A percentile compares a stretch with the other conserved stretches of the same genome.
Conservation (phyloP, 1,139 yeast genomes). For the Candida labiduridarum region DNA sequence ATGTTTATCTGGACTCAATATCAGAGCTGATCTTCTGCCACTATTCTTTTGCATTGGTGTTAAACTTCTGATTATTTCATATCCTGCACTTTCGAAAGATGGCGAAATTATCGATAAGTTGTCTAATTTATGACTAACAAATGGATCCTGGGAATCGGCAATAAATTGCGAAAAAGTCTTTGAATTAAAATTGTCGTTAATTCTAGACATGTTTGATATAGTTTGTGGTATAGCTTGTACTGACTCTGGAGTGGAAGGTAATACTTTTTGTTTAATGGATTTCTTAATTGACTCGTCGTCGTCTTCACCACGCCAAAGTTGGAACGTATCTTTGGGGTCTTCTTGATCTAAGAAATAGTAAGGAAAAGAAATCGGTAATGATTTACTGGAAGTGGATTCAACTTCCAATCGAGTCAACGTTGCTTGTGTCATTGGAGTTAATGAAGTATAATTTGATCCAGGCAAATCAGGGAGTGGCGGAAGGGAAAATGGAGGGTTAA, state of each 20-base stretch:
- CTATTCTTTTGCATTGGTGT: background rate
- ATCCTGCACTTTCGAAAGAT: constrained; percentile 24
- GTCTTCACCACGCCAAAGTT: constrained; percentile 20
- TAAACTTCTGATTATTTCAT: constrained; percentile 9
- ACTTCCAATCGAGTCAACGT: constrained; percentile 29
- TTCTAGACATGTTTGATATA: background rate
- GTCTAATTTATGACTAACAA: constrained; percentile 27
- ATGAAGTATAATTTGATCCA: background rate
- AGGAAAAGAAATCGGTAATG: constrained; percentile 37
- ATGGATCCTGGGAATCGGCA: constrained; percentile 38
- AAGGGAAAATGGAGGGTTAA: background rate
- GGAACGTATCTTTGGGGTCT: constrained; percentile 34
- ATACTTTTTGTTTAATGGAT: background rate
- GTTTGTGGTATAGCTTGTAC: background rate
- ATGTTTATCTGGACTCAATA: constrained; percentile 1
- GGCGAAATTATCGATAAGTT: constrained; percentile 29
- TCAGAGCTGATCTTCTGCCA: background rate
- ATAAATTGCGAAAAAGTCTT: constrained; percentile 46
- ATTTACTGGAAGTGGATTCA: constrained; percentile 34
- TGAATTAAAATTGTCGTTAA: constrained; percentile 24
- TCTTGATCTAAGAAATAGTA: constrained; percentile 26
- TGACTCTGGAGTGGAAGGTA: background rate
- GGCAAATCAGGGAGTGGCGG: constrained; percentile 4
- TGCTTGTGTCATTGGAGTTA: constrained; percentile 10
- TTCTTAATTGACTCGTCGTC: background rate